phyloP scores from a whole-genome alignment of 495 filamentous ascomycete genomes.

The Xylaria scruposa region DNA sequence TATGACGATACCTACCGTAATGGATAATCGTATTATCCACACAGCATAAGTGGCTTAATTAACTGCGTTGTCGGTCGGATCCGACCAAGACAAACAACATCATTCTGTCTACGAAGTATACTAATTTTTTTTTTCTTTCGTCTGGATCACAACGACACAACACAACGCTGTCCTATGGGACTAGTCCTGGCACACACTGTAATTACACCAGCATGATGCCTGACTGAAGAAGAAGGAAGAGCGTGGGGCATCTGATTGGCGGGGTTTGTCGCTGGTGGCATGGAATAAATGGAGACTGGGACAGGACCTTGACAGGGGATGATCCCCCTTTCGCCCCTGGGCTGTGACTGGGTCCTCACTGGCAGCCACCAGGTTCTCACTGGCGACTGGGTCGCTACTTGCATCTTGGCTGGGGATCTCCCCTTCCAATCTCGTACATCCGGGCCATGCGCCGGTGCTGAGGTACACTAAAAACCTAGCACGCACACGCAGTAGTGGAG shows the following conservation, averaged over 20 bases:
- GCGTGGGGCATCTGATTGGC: constrained; percentile 1
- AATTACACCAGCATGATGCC: not conserved
- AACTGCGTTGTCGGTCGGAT: constrained; percentile 5
- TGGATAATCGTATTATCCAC: not conserved
- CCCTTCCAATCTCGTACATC: constrained; percentile 24
- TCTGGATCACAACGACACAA: not conserved
- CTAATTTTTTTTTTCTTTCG: not conserved
- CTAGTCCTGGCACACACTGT: not conserved
- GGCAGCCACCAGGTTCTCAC: not conserved
- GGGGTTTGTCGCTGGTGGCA: constrained; percentile 10
- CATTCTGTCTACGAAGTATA: not conserved
- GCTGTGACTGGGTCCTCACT: not conserved
- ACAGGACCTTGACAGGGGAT: constrained; percentile 2
- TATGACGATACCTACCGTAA: not conserved
- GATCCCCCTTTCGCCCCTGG: constrained; percentile 21
- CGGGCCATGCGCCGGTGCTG: constrained; percentile 19
- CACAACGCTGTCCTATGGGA: too few species aligned
- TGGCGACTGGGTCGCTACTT: not conserved
- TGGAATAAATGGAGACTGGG: constrained; percentile 18
- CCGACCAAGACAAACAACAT: constrained; percentile 5
- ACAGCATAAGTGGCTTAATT: not conserved
- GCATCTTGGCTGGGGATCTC: constrained; percentile 18
- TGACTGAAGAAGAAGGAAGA: constrained; percentile 12
- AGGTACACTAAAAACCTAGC: constrained; percentile 5
- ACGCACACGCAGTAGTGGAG: not conserved